Percentiles rank a stretch among this genome's conserved stretches.
Evolutionary conservation across 768 basidiomycete genomes (phyloP).

Genomic region (Kwoniella botswanensis): DNA sequence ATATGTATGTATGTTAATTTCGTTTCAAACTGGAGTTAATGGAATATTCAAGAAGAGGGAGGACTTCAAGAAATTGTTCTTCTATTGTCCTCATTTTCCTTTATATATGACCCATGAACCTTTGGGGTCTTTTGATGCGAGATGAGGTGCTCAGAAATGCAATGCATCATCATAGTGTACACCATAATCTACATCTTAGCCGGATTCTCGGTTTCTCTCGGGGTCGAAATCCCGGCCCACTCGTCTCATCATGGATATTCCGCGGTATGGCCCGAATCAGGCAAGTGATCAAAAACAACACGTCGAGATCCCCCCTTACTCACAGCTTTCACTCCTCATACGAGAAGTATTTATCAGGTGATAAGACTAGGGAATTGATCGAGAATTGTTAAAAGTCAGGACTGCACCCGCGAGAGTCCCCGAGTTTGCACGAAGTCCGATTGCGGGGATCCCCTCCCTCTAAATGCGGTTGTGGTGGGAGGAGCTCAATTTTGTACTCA

Average conservation of each 20-base stretch:
- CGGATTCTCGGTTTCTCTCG: neutral
- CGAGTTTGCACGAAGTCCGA: neutral
- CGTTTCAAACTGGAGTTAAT: neutral
- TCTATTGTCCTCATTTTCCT: neutral
- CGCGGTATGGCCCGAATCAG: neutral
- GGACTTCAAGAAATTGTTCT: neutral
- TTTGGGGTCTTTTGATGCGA: neutral
- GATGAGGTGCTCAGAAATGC: neutral
- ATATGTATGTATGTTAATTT: neutral
- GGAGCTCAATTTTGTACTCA: neutral
- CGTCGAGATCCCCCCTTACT: neutral
- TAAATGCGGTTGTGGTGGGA: neutral
- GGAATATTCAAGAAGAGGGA: neutral
- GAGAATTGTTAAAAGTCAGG: no score
- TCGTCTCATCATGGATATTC: neutral
- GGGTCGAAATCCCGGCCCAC: neutral
- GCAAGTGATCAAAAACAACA: neutral
- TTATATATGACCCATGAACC: neutral
- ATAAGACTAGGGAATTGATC: neutral
- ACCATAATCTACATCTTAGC: neutral
- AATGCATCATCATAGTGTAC: neutral
- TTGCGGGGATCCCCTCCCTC: neutral
- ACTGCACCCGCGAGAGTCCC: neutral
- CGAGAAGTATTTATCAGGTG: neutral
- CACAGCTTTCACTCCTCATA: neutral